phyloP scores from a whole-genome alignment of 768 basidiomycete genomes.

The Saitozyma sp. region DNA sequence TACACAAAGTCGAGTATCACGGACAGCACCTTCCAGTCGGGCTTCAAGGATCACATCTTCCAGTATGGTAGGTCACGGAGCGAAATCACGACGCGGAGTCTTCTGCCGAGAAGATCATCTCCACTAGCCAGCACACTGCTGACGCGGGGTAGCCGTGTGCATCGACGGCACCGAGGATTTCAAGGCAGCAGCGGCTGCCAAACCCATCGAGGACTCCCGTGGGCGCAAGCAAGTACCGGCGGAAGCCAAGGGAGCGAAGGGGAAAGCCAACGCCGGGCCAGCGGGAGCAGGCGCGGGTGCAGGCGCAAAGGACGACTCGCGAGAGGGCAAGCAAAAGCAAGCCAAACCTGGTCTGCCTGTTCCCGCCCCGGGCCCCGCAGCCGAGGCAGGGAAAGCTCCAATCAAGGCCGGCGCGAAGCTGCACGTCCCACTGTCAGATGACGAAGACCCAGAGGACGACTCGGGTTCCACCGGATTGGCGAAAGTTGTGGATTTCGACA shows the following conservation, averaged over 20 bases:
- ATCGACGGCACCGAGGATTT: neutral
- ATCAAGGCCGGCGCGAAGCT: neutral
- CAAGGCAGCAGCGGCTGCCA: neutral
- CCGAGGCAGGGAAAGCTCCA: neutral
- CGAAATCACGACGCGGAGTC: constrained; percentile 9
- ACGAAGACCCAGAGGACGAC: neutral
- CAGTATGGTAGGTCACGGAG: constrained; percentile 47
- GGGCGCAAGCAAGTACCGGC: neutral
- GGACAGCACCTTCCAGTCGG: constrained; percentile 46
- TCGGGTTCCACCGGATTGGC: neutral
- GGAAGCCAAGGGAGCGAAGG: neutral
- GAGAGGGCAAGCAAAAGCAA: neutral
- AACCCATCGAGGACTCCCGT: neutral
- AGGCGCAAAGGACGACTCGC: neutral
- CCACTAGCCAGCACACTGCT: neutral
- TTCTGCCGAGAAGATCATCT: neutral
- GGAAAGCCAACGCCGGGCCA: neutral
- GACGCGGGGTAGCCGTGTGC: neutral
- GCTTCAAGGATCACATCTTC: constrained; percentile 49
- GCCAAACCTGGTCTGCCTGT: neutral
- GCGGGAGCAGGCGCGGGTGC: neutral
- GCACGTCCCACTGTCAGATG: too few species aligned
- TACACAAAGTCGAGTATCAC: constrained; percentile 30
- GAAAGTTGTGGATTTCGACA: constrained; percentile 13
- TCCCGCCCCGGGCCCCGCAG: neutral